These are phyloP conservation scores for Eimeria tenella DNA, from an alignment of 169 alveolate species.

Conservation along the genomic window DNA sequence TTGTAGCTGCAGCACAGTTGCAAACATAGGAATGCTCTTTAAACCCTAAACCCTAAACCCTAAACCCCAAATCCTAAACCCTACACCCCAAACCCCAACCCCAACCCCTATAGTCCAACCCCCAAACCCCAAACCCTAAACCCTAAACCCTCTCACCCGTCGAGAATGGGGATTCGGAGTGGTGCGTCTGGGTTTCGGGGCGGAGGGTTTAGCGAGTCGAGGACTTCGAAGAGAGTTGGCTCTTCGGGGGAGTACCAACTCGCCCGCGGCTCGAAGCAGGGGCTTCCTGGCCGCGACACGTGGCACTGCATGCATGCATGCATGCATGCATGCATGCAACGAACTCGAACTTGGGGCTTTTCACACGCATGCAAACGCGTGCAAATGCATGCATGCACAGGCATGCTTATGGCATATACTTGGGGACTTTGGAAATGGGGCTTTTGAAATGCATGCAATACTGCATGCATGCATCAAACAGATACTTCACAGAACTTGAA, in stretches of 20 bases:
- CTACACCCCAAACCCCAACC: no score
- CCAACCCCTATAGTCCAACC: no score
- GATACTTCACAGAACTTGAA: no score
- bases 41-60: background rate
- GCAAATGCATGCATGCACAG: background rate
- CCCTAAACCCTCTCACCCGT: conserved; percentile 89
- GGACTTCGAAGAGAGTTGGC: conserved; percentile 91
- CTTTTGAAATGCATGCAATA: no score
- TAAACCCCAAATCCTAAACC: background rate
- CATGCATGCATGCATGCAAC: no score
- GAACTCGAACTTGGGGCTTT: no score
- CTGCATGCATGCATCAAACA: no score
- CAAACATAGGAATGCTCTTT: background rate
- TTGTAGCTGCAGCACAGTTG: no score
- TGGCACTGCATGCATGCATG: conserved; percentile 91
- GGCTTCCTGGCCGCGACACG: conserved; percentile 87
- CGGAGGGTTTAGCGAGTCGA: conserved; percentile 87
- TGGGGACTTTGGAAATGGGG: no score
- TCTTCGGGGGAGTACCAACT: conserved; percentile 86
- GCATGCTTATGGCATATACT: no score
- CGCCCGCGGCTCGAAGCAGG: conserved; percentile 91
- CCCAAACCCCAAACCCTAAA: no score
- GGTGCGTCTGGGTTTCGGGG: conserved; percentile 89
- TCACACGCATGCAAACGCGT: background rate
- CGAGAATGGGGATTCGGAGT: conserved; percentile 93